A percentile compares a stretch with the other conserved stretches of the same genome.
phyloP scores from a whole-genome alignment of 768 basidiomycete genomes.

The Serpula lacrymans region DNA sequence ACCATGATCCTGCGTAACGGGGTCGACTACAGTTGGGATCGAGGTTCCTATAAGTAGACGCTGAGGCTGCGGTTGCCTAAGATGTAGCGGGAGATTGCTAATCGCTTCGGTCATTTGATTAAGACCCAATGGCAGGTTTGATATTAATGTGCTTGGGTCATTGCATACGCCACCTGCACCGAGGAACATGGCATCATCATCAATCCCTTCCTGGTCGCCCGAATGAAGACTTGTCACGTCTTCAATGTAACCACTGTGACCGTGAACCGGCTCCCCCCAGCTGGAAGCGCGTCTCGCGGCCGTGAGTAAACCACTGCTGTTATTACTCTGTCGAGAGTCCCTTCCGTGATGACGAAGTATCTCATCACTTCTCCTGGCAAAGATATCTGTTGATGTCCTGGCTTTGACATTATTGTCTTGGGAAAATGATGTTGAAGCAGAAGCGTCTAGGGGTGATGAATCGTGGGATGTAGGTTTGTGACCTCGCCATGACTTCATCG shows the following conservation, averaged over 20 bases:
- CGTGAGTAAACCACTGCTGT: constrained; percentile 28
- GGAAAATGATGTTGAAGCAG: constrained; percentile 26
- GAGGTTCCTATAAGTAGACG: constrained; percentile 18
- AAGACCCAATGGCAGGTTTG: constrained; percentile 33
- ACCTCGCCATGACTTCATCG: constrained; percentile 20
- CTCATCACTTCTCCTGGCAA: constrained; percentile 43
- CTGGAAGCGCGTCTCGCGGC: constrained; percentile 61
- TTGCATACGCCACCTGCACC: constrained; percentile 45
- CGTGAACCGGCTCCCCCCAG: constrained; percentile 52
- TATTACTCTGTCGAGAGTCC: constrained; percentile 23
- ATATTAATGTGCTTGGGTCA: constrained; percentile 28
- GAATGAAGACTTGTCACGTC: constrained; percentile 43
- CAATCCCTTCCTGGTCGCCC: constrained; percentile 41
- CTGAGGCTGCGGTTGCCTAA: constrained; percentile 31
- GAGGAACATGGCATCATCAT: constrained; percentile 52
- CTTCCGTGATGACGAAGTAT: constrained; percentile 30
- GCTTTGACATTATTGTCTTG: constrained; percentile 15
- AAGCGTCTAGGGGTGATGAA: constrained; percentile 31
- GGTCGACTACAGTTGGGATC: constrained; percentile 21
- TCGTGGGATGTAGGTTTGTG: constrained; percentile 19
- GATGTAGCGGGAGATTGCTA: constrained; percentile 10
- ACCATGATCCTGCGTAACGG: constrained; percentile 17
- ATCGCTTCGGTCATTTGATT: constrained; percentile 20
- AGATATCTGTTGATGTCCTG: constrained; percentile 18
- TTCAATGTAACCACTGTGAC: constrained; percentile 33